Percentiles rank a stretch among this genome's conserved stretches.
Evolutionary conservation across 2,329 filamentous ascomycete genomes (phyloP).

Genomic region (Dactylonectria macrodidyma): DNA sequence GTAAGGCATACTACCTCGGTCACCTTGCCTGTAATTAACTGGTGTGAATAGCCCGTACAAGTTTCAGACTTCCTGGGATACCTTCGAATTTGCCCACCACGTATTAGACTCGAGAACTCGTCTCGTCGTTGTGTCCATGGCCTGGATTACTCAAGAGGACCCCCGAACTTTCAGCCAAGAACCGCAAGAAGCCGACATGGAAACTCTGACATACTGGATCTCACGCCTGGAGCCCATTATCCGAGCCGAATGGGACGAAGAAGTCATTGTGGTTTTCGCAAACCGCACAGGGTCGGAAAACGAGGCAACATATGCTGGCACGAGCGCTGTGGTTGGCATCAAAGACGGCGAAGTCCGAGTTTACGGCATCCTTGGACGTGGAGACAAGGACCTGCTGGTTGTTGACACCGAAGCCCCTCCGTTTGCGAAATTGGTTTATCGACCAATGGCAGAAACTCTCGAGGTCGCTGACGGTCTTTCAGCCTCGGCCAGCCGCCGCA

Average conservation of each 20-base stretch:
- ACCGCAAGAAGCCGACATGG: slow-evolving; percentile 76
- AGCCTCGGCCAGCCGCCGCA: slow-evolving; percentile 4
- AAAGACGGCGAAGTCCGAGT: slow-evolving; percentile 75
- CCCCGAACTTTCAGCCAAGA: slow-evolving; percentile 61
- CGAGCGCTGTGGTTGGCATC: slow-evolving; percentile 79
- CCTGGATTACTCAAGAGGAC: slow-evolving; percentile 78
- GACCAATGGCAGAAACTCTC: slow-evolving; percentile 20
- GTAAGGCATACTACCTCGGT: slow-evolving; percentile 52
- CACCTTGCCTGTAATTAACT: slow-evolving; percentile 19
- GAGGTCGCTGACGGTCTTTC: slow-evolving; percentile 8
- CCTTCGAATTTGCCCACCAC: slow-evolving; percentile 67
- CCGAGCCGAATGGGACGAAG: slow-evolving; percentile 63
- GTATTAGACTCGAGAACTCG: slow-evolving; percentile 70
- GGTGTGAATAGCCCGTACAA: slow-evolving; percentile 51
- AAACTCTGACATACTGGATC: slow-evolving; percentile 83
- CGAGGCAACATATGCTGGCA: slow-evolving; percentile 79
- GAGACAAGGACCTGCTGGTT: slow-evolving; percentile 76
- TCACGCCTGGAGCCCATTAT: slow-evolving; percentile 78
- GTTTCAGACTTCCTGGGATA: slow-evolving; percentile 56
- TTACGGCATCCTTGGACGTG: slow-evolving; percentile 79
- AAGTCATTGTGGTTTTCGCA: slow-evolving; percentile 78
- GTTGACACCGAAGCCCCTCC: slow-evolving; percentile 71
- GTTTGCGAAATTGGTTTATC: slow-evolving; percentile 61
- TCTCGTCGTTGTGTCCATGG: slow-evolving; percentile 81
- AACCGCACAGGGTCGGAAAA: slow-evolving; percentile 80